Conservation (phyloP, 106 monocot genomes). For the Allium cepa region DNA sequence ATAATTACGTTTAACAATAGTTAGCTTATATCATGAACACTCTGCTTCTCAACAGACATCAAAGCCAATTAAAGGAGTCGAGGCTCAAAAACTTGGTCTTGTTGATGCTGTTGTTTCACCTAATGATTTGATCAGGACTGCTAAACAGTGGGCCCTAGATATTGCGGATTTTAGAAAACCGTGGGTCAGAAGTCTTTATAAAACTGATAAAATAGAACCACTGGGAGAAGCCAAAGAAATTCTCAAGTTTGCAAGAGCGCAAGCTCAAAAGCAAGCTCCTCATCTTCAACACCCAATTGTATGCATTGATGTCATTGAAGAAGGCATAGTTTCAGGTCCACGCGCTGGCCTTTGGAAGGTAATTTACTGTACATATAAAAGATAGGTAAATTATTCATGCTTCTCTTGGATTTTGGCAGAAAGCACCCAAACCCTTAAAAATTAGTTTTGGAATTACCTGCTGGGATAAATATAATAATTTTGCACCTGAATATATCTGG, state of each 20-base stretch:
- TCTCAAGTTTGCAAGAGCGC: constrained; percentile 81
- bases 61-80: constrained; percentile 72
- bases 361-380: neutral
- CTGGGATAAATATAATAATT: no score
- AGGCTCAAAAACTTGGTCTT: constrained; percentile 70
- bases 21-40: no score
- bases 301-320: constrained; percentile 92
- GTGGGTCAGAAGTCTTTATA: constrained; percentile 86
- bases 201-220: constrained; percentile 78
- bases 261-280: constrained; percentile 68
- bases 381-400: no score
- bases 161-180: constrained; percentile 67
- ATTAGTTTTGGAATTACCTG: no score
- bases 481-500: no score
- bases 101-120: constrained; percentile 77
- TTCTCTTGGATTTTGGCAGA: neutral
- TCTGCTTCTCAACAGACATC: constrained; percentile 43
- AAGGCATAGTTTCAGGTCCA: constrained; percentile 83
- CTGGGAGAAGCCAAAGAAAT: constrained; percentile 86
- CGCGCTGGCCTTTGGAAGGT: constrained; percentile 94
- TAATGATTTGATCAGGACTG: constrained; percentile 55
- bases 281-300: constrained; percentile 65
- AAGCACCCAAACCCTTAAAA: no score
- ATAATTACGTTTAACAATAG: no score
- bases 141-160: constrained; percentile 80